phyloP scores from a whole-genome alignment of 129 eudicot species.

The Centella asiatica region DNA sequence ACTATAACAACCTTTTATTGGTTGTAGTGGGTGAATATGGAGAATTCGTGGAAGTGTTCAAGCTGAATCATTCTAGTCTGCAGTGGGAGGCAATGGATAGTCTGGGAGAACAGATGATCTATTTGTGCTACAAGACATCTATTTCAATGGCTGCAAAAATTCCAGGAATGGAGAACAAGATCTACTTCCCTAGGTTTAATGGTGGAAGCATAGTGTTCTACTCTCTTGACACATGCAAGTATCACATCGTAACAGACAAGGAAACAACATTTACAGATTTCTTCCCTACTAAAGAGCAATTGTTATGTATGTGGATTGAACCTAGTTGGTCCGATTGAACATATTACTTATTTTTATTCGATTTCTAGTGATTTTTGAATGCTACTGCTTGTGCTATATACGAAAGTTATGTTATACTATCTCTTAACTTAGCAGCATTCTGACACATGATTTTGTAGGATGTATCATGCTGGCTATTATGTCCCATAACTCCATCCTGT shows the following conservation, averaged over 20 bases:
- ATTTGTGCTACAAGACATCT: slow-evolving; percentile 7
- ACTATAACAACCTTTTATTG: slow-evolving; percentile 10
- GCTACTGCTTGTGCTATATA: too few relatives aligned
- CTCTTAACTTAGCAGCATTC: too few relatives aligned
- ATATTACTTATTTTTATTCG: background rate
- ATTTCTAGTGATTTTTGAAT: too few relatives aligned
- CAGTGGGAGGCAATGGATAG: slow-evolving; percentile 15
- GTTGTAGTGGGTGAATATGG: slow-evolving; percentile 5
- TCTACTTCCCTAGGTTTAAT: slow-evolving; percentile 17
- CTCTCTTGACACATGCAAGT: slow-evolving; percentile 22
- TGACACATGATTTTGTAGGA: too few relatives aligned
- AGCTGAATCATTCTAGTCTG: background rate
- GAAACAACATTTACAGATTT: background rate
- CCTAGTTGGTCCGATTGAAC: background rate
- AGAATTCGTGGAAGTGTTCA: slow-evolving; percentile 15
- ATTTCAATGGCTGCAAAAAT: slow-evolving; percentile 6
- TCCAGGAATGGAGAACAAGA: too few relatives aligned
- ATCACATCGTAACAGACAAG: slow-evolving; percentile 7
- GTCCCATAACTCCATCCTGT: background rate
- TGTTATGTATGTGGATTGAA: background rate
- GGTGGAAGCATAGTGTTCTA: slow-evolving; percentile 15
- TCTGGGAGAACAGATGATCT: slow-evolving; percentile 17
- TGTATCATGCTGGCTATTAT: too few relatives aligned
- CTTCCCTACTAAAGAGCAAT: background rate
- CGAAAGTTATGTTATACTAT: too few relatives aligned